Evolutionary conservation across 2,329 filamentous ascomycete species (phyloP), one percentile per base, ranked within the genome.

Genomic region (Septoria petroselini): DNA sequence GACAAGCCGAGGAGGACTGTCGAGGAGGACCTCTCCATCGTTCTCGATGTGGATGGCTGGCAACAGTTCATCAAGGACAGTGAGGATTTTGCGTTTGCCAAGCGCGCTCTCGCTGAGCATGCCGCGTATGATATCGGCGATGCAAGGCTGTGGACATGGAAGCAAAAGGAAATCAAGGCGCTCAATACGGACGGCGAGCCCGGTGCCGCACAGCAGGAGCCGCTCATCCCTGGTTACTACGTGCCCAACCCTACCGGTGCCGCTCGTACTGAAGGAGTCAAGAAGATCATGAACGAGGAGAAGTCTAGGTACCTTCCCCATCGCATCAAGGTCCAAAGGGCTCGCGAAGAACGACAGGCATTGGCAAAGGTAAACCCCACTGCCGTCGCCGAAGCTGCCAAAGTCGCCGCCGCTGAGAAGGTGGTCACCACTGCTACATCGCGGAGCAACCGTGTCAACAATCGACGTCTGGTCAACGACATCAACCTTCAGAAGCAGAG

Each of bases 291-390:
- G 55, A 94, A 98, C 68, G 88, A 89, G 0, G 93, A 98, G 69
- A 98, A 98, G 74, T 95, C 91, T 21, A 95, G 96, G 67, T 98
- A 98, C 66, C 79, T 98, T 6, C 93, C 93, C 33, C 93, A 98
- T 75, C 91, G 95, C 58, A 93, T 98, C 72, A 95, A 94, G 65
- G 89, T 98, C 15, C 88, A 93, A 68, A 93, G 86, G 71, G 88
- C 86, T 18, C 83, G 91, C 43, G 91, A 96, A 69, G 90, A 93
- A 69, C 86, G 90, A n/a, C 86, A 96, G 69, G 85, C 84, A n/a
- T 76, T 76, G 37, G 81, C 83, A 70, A 65, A 86, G 78, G 73
- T 82, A 73, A 73, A 85, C 75, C 60, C 83, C 58, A 73, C 80
- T 4, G 80, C 79, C 7, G 76, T 80, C 19, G 78, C 83, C 3